Evolutionary conservation across 2,329 filamentous ascomycete species (phyloP), one percentile per base, ranked within the genome.

Genomic region (Fusarium drepaniforme): DNA sequence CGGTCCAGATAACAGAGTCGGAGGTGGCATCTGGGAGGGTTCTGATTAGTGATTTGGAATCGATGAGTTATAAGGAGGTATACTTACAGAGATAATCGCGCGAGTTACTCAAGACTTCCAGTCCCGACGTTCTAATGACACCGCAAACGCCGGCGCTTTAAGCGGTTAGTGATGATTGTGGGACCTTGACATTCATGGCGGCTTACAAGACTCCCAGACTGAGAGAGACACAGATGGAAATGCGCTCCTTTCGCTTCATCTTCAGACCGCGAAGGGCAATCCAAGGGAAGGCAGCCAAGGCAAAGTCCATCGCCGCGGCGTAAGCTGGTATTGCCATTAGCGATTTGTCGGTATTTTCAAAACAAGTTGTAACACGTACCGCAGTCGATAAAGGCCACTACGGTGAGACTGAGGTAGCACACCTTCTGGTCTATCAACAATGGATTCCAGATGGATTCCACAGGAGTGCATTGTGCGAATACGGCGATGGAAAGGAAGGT

Each of bases 231-330:
- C 69, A 71, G 12, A 71, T 71, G 1, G 69, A 30, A n/a, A 69
- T 40, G 8, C 69, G 66, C 15, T 71, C 69, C 28, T 71, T 71
- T n/a, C 66, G 69, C 57, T 71, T 71, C 69, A 71, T 71, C 61
- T 69, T 71, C 15, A 71, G n/a, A 3, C 62, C 57, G 11, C 62
- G 66, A 23, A 71, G 66, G 1, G 69, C 69, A 12, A 71, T 16
- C 69, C 69, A 71, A 8, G 66, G 69, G 42, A 71, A 71, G 25
- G 25, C 61, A 8, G 69, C 69, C 21, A 71, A 38, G 4, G 51
- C 61, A 46, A 71, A 71, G 15, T 71, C 69, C 69, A 71, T 68
- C 0, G 61, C 62, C 3, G 66, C 69, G 3, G 69, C 69, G 51
- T 71, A 71, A 11, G 69, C 69, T 71, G 1, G 5, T 12, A 30